phyloP scores from a whole-genome alignment of 768 basidiomycete genomes.

The Dacryopinax spathularia region DNA sequence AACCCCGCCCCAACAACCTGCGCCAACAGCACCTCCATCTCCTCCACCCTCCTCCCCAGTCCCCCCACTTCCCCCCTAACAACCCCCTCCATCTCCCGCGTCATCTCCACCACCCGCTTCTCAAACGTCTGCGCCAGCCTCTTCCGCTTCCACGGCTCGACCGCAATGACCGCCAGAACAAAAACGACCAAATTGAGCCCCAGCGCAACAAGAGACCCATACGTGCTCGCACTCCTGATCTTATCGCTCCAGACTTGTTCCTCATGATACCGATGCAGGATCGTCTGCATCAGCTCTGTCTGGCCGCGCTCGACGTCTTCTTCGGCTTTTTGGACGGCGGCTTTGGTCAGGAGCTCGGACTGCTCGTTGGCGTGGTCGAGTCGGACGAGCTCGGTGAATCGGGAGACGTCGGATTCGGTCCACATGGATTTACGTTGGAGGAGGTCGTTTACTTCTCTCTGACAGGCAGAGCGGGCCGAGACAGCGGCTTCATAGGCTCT shows the following conservation, averaged over 20 bases:
- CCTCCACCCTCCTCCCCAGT: slow-evolving; percentile 9
- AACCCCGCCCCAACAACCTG: slow-evolving; percentile 14
- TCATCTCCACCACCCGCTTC: slow-evolving; percentile 48
- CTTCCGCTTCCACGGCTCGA: slow-evolving; percentile 93
- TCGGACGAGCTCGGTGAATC: slow-evolving; percentile 81
- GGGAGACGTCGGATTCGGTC: slow-evolving; percentile 72
- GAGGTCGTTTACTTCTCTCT: slow-evolving; percentile 91
- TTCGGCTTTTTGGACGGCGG: slow-evolving; percentile 52
- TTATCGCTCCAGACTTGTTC: slow-evolving; percentile 99
- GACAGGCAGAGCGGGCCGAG: slow-evolving; percentile 63
- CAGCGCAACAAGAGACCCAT: slow-evolving; percentile 74
- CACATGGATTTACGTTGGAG: slow-evolving; percentile 87
- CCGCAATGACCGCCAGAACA: slow-evolving; percentile 70
- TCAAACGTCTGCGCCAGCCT: slow-evolving; percentile 81
- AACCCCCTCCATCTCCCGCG: slow-evolving; percentile 33
- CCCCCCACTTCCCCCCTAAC: slow-evolving; percentile 13
- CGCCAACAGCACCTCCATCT: slow-evolving; percentile 11
- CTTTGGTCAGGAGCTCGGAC: slow-evolving; percentile 57
- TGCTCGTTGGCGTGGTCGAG: slow-evolving; percentile 81
- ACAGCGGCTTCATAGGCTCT: slow-evolving; percentile 62
- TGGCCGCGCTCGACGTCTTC: slow-evolving; percentile 76
- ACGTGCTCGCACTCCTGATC: slow-evolving; percentile 87
- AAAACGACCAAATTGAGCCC: slow-evolving; percentile 85
- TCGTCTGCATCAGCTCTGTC: slow-evolving; percentile 70
- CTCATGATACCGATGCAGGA: slow-evolving; percentile 82